Evolutionary conservation across 2,329 filamentous ascomycete genomes (phyloP).

Genomic region (Epichloe sylvatica): DNA sequence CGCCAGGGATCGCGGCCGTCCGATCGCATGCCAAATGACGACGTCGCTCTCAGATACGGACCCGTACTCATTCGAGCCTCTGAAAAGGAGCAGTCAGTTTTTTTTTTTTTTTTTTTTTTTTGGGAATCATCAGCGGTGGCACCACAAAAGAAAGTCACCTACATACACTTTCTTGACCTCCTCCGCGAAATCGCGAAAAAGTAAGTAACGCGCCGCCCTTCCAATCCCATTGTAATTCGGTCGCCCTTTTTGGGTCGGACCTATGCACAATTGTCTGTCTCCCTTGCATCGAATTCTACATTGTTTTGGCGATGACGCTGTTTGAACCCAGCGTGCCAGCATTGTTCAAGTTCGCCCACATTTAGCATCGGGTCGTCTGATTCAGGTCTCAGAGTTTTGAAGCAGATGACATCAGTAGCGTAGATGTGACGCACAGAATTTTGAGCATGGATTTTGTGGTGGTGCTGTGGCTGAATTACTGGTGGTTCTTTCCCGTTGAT

Average conservation of each 20-base stretch:
- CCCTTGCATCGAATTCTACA: not conserved
- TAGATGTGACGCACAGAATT: not conserved
- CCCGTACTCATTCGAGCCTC: no score
- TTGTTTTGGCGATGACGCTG: not conserved
- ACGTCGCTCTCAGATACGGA: not conserved
- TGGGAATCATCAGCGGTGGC: no score
- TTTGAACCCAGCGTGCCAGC: not conserved
- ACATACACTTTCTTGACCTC: no score
- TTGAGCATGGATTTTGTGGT: not conserved
- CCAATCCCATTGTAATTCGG: not conserved
- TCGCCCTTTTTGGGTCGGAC: not conserved
- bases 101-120: no score
- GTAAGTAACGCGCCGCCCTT: not conserved
- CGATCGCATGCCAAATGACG: conserved; percentile 1
- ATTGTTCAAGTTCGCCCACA: not conserved
- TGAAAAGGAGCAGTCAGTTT: no score
- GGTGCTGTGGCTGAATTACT: not conserved
- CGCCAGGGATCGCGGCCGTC: not conserved
- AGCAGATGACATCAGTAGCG: conserved; percentile 8
- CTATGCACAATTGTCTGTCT: not conserved
- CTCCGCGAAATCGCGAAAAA: no score
- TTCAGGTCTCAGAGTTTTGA: not conserved
- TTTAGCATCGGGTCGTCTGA: not conserved
- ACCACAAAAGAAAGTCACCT: no score
- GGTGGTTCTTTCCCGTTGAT: not conserved